Base-by-base conservation (phyloP, 805 yeast species). In the Candida anglica region DNA sequence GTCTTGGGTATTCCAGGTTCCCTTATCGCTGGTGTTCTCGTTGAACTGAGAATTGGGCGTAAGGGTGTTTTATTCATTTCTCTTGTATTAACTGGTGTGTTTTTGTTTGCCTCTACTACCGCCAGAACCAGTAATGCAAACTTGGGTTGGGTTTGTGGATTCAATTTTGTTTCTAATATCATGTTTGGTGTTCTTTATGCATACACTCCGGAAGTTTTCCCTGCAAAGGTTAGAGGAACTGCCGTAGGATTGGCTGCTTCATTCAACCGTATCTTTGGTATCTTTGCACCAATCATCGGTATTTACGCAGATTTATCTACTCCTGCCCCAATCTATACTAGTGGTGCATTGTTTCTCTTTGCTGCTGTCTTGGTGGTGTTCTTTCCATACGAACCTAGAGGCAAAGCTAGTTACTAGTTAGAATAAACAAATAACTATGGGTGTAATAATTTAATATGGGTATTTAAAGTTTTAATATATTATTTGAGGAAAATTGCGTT, bases 131-230 rank as follows among this genome's bases (percentile, higher is more conserved):
- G 74, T 29, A 58, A 69, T 39, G 60, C 65, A n/a, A 45, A 56
- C 36, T 52, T 65, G 43, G 69, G 58, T 5, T 76, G 67, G 60
- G 77, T 75, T 49, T 77, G 80, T 31, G 53, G 49, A 19, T 64
- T 64, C 45, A 56, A 56, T 28, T 60, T 63, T 37, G 70, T 71
- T 22, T 74, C 81, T 14, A 75, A 73, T 52, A 61, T 76, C 30
- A 61, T 64, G 66, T 78, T 75, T 49, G 81, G 79, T 4, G 71
- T 74, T 15, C 55, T 79, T 15, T 79, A 77, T 46, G 85, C 84
- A 4, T 78, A 76, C 48, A 77, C 84, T 3, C 86, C 85, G 0
- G 83, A 79, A 48, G 73, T 75, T 16, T 68, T 79, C 52, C 79
- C 79, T 25, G 48, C 68, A 1, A 56, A 51, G 33, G 53, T 61